These are phyloP conservation scores for Cutaneotrichosporon sp. DNA, from an alignment of 1,284 basidiomycete genomes.

Conservation along the genomic window DNA sequence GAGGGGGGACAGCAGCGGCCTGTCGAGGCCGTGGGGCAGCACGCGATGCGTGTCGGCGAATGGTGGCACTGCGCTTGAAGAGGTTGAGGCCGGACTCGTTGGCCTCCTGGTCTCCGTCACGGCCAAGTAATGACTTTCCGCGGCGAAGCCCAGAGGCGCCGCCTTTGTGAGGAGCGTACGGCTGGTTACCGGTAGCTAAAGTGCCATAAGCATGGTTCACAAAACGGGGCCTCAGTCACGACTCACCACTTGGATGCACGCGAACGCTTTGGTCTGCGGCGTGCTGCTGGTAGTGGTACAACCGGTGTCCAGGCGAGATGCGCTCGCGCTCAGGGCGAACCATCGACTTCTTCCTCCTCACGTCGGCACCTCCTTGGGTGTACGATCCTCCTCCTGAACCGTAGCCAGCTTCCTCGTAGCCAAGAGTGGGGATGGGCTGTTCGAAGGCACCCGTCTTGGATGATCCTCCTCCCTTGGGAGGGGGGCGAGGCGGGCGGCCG, in stretches of 20 bases:
- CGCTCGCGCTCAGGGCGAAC: conserved; percentile 92
- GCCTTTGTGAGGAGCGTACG: conserved; percentile 48
- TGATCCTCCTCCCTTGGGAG: conserved; percentile 29
- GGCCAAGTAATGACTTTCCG: conserved; percentile 76
- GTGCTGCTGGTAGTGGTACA: conserved; percentile 92
- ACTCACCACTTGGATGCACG: conserved; percentile 73
- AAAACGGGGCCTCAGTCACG: background rate
- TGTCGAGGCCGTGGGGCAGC: conserved; percentile 44
- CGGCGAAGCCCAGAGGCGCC: conserved; percentile 59
- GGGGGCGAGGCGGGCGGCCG: conserved; percentile 22
- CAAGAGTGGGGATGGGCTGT: conserved; percentile 18
- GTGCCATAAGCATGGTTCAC: conserved; percentile 14
- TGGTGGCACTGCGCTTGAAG: conserved; percentile 74
- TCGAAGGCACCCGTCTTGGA: conserved; percentile 11
- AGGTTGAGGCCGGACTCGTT: conserved; percentile 80
- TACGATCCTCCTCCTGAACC: conserved; percentile 35
- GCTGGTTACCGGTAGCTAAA: conserved; percentile 75
- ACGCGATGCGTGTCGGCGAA: conserved; percentile 62
- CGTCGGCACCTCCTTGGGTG: conserved; percentile 39
- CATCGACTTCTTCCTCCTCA: conserved; percentile 83
- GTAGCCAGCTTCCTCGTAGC: conserved; percentile 35
- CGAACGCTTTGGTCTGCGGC: conserved; percentile 74
- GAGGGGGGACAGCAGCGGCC: conserved; percentile 20
- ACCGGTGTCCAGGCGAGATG: conserved; percentile 88
- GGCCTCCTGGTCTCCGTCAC: conserved; percentile 82